These are phyloP conservation scores for Sporothrix curviconia DNA, from an alignment of 2,329 filamentous ascomycete species.

Conservation along the genomic window DNA sequence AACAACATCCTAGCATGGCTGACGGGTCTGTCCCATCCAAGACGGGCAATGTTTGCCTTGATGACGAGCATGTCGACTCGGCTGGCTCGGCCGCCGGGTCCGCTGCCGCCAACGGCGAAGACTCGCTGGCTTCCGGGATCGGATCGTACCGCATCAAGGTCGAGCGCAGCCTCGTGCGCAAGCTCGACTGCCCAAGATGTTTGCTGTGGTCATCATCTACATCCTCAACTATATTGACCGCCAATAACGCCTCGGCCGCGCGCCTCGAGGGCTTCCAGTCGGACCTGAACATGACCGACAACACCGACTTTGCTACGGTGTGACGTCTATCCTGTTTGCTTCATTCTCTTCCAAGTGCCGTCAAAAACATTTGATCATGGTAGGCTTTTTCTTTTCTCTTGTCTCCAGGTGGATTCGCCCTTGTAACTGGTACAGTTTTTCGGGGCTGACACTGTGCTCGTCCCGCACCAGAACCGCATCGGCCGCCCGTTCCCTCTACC, in stretches of 20 bases:
- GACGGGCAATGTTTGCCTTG: not conserved
- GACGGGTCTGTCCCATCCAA: not conserved
- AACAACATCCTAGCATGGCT: not conserved
- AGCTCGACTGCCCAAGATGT: slow-evolving; percentile 6
- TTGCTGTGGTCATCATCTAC: slow-evolving; percentile 2
- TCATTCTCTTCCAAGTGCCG: not conserved
- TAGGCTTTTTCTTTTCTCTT: not conserved
- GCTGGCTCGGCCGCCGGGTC: too few relatives aligned
- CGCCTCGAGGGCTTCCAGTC: slow-evolving; percentile 2
- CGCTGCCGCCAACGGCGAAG: not conserved
- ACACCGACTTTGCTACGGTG: not conserved
- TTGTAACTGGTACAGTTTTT: not conserved
- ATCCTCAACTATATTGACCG: slow-evolving; percentile 7
- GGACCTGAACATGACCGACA: not conserved
- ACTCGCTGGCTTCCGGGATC: not conserved
- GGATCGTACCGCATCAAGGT: not conserved
- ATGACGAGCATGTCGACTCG: too few relatives aligned
- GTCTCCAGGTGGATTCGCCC: not conserved
- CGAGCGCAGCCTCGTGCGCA: not conserved
- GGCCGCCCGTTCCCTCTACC: slow-evolving; percentile 14
- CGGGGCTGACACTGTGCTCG: too few relatives aligned
- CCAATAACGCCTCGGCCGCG: not conserved
- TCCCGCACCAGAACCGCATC: slow-evolving; percentile 9
- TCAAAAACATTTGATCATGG: slow-evolving; percentile 8
- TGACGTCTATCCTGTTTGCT: not conserved